These are phyloP conservation scores for Microbotryum lychnidis-dioicae DNA, from an alignment of 1,284 basidiomycete genomes.

Conservation along the genomic window DNA sequence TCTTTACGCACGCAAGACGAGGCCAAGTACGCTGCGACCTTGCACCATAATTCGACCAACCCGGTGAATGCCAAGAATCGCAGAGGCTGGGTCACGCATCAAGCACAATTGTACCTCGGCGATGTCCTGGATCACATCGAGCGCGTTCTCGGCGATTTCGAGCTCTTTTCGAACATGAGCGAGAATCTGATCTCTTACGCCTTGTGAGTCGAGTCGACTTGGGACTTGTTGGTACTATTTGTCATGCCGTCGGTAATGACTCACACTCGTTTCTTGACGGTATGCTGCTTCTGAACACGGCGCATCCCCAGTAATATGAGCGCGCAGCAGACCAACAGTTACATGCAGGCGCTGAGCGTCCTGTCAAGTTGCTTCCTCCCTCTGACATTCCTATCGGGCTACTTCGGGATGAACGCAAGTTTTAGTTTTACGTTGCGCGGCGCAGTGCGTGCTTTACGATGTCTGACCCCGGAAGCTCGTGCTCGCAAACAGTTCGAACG, in stretches of 20 bases:
- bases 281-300: too few species aligned
- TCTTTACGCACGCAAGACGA: conserved; percentile 21
- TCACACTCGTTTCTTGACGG: too few species aligned
- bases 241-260: too few species aligned
- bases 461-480: conserved; percentile 42
- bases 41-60: conserved; percentile 1
- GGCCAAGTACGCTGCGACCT: conserved; percentile 18
- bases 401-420: conserved; percentile 60
- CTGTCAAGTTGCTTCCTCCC: conserved; percentile 63
- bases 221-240: conserved; percentile 42
- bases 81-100: not conserved
- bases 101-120: conserved; percentile 5
- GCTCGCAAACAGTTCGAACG: conserved; percentile 43
- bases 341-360: conserved; percentile 57
- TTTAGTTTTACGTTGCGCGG: conserved; percentile 43
- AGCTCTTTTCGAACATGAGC: conserved; percentile 36
- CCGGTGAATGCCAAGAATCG: not conserved
- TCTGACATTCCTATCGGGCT: conserved; percentile 51
- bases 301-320: too few species aligned
- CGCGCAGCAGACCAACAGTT: conserved; percentile 50
- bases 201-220: conserved; percentile 38
- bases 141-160: conserved; percentile 6
- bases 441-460: conserved; percentile 5
- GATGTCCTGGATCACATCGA: conserved; percentile 27
- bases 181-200: conserved; percentile 63